A percentile compares a stretch with the other conserved stretches of the same genome.
Evolutionary conservation across 2,329 filamentous ascomycete genomes (phyloP).

Genomic region (Triangularia setosa): DNA sequence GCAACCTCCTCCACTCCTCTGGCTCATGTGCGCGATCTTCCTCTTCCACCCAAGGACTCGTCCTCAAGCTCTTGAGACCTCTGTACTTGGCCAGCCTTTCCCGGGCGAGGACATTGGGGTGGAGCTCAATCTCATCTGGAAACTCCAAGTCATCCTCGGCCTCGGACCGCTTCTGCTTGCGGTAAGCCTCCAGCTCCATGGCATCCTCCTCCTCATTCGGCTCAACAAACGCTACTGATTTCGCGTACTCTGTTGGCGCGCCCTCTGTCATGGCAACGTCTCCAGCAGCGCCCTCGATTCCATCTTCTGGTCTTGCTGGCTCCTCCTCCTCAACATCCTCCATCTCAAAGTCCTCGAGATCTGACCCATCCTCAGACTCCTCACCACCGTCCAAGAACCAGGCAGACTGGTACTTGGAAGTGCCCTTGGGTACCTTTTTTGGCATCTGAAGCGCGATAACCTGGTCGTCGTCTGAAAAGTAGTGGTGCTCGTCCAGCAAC

Average conservation of each 20-base stretch:
- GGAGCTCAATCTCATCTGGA: slow-evolving; percentile 93
- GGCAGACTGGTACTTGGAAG: slow-evolving; percentile 87
- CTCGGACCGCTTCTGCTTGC: slow-evolving; percentile 72
- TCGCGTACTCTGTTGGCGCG: slow-evolving; percentile 79
- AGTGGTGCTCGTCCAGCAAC: slow-evolving; percentile 92
- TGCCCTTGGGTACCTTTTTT: slow-evolving; percentile 81
- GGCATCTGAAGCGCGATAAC: slow-evolving; percentile 57
- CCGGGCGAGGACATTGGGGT: slow-evolving; percentile 77
- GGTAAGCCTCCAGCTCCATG: slow-evolving; percentile 75
- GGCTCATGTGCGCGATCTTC: slow-evolving; percentile 86
- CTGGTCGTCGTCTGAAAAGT: slow-evolving; percentile 85
- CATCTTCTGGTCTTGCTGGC: slow-evolving; percentile 71
- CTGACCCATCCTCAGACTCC: slow-evolving; percentile 78
- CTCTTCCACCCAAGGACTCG: slow-evolving; percentile 82
- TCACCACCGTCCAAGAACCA: slow-evolving; percentile 80
- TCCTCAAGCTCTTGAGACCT: slow-evolving; percentile 85
- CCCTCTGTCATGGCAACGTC: slow-evolving; percentile 66
- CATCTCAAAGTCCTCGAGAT: slow-evolving; percentile 64
- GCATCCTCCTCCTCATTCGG: slow-evolving; percentile 79
- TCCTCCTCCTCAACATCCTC: slow-evolving; percentile 58
- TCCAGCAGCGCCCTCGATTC: slow-evolving; percentile 64
- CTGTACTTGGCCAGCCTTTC: slow-evolving; percentile 84
- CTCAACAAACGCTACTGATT: slow-evolving; percentile 86
- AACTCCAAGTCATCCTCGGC: slow-evolving; percentile 90
- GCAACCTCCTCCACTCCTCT: slow-evolving; percentile 79